Base-by-base conservation (phyloP, 306 rosid genomes). In the Ziziphus jujuba region DNA sequence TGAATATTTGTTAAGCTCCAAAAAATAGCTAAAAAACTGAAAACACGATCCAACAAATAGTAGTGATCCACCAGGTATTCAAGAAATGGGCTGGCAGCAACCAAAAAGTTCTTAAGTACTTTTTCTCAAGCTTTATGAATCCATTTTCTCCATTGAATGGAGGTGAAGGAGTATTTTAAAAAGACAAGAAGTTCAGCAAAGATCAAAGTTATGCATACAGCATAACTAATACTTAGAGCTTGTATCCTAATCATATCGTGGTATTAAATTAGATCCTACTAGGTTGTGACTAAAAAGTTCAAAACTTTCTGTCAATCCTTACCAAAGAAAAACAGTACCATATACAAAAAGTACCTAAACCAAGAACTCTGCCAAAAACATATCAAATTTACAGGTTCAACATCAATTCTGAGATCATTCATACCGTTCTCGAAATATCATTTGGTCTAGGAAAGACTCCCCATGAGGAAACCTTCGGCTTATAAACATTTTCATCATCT, bases 391-490 rank as follows among this genome's bases (percentile, higher is more conserved):
- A n/a, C 59, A 36, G 23, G 6, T 38, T 48, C 52, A 76, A 40
- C 60, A 72, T 40, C 67, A 56, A 13, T 13, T 20, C 21, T 34
- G 23, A 49, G 38, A 34, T 24, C 72, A 16, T 61, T 16, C 83
- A 67, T 84, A 92, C 98, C 76, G 91, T 84, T 79, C 84, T 89
- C 6, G 98, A 92, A 72, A 92, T 92, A 71, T 92, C 78, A 79
- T 69, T 66, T 4, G 98, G 98, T 69, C 98, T 85, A 45, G 98
- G 98, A 86, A 92, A 92, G 73, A 85, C 92, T 70, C 96, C 97
- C 98, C 98, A 89, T 3, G 97, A 80, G 57, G 98, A 87, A 75
- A 89, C 97, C 81, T 83, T 87, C 28, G 97, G 97, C 86, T 89
- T 86, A 87, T 92, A 89, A 28, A 84, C 40, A 48, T 84, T 84